A percentile compares a stretch with the other conserved stretches of the same genome.
Evolutionary conservation across 352 stramenopile genomes (phyloP).

Genomic region (Phytophthora pistaciae): DNA sequence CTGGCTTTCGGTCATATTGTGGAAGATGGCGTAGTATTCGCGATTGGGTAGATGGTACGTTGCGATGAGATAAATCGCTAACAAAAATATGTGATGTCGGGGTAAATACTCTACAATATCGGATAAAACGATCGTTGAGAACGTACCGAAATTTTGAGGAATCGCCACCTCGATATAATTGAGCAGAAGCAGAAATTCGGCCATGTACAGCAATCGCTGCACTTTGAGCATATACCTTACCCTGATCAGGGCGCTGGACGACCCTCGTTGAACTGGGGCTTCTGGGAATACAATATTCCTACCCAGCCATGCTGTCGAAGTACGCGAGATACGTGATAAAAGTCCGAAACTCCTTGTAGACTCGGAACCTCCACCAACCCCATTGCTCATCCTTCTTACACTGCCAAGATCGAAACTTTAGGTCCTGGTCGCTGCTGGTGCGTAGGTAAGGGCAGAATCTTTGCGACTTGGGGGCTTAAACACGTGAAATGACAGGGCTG

Average conservation of each 20-base stretch:
- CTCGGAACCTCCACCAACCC: not conserved
- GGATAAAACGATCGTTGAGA: too few relatives aligned
- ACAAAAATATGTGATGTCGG: too few relatives aligned
- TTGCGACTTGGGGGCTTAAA: not conserved
- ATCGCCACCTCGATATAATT: not conserved
- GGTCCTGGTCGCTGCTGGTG: too few relatives aligned
- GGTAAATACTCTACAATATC: too few relatives aligned
- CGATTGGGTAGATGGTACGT: slow-evolving; percentile 21
- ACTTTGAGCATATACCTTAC: not conserved
- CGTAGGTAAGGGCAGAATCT: not conserved
- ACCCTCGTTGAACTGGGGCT: not conserved
- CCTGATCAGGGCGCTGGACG: not conserved
- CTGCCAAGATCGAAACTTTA: not conserved
- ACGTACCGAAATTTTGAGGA: not conserved
- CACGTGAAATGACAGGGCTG: not conserved
- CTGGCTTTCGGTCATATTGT: slow-evolving; percentile 1
- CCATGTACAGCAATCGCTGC: not conserved
- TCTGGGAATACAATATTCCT: not conserved
- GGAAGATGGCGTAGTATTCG: slow-evolving; percentile 9
- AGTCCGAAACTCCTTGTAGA: not conserved
- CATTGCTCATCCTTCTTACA: not conserved
- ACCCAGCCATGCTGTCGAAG: not conserved
- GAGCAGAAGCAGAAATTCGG: not conserved
- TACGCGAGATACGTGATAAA: not conserved
- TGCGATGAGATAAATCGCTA: slow-evolving; percentile 10